A percentile compares a stretch with the other conserved stretches of the same genome.
Evolutionary conservation across 2,329 filamentous ascomycete genomes (phyloP).

Genomic region (Penicillium olsonii): DNA sequence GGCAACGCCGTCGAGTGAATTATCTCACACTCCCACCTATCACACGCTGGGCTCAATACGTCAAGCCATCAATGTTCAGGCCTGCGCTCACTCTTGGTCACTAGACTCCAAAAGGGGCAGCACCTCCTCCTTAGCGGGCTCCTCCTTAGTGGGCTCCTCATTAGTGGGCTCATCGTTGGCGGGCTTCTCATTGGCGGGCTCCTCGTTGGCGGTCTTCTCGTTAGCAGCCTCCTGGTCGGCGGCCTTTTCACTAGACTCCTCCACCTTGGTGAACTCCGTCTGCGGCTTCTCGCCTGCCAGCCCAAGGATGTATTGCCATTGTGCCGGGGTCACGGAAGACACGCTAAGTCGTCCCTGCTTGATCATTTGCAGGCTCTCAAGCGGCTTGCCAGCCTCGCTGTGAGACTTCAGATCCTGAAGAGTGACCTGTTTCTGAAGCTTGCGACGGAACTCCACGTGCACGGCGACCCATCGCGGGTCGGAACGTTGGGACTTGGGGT

Average conservation of each 20-base stretch:
- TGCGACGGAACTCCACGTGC: slow-evolving; percentile 81
- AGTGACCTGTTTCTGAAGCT: slow-evolving; percentile 71
- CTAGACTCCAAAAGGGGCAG: too few relatives aligned
- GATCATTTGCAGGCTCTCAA: slow-evolving; percentile 79
- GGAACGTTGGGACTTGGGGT: slow-evolving; percentile 68
- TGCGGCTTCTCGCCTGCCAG: slow-evolving; percentile 40
- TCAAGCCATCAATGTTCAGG: too few relatives aligned
- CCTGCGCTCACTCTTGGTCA: too few relatives aligned
- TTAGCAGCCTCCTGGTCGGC: not conserved
- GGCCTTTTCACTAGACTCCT: not conserved
- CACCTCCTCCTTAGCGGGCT: too few relatives aligned
- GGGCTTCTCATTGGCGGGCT: too few relatives aligned
- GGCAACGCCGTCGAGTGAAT: slow-evolving; percentile 7
- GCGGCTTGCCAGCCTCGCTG: slow-evolving; percentile 55
- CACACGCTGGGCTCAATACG: too few relatives aligned
- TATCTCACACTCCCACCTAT: not conserved
- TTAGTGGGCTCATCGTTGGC: too few relatives aligned
- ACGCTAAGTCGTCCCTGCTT: slow-evolving; percentile 84
- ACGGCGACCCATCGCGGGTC: slow-evolving; percentile 86
- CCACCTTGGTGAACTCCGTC: slow-evolving; percentile 10
- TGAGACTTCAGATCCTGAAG: slow-evolving; percentile 71
- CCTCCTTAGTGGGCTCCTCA: too few relatives aligned
- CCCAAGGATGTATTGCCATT: slow-evolving; percentile 53
- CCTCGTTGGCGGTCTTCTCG: too few relatives aligned
- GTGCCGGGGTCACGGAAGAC: slow-evolving; percentile 46